Percentiles rank a stretch among this genome's conserved stretches.
Evolutionary conservation across 176 grass and related monocot species (phyloP).

Genomic region (Lolium perenne): DNA sequence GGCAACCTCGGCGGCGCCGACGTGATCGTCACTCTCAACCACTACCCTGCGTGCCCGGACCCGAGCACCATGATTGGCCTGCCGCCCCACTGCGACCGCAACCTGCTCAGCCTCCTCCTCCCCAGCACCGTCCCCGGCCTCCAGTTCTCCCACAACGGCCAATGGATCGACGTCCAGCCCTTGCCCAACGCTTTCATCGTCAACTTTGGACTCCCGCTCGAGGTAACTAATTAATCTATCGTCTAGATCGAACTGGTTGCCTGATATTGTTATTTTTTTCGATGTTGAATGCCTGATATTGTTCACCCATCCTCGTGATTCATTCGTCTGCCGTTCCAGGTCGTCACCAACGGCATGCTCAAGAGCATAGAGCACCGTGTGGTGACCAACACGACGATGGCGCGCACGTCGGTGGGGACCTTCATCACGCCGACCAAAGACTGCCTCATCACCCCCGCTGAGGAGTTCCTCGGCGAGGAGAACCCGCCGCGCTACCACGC

Average conservation of each 20-base stretch:
- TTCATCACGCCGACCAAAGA: constrained; percentile 57
- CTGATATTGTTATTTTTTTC: too few relatives aligned
- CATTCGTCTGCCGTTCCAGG: neutral
- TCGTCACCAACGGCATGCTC: constrained; percentile 59
- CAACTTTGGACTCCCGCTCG: constrained; percentile 62
- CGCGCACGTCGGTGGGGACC: constrained; percentile 51
- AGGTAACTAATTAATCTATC: constrained; percentile 10
- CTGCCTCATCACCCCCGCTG: constrained; percentile 38
- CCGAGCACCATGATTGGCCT: constrained; percentile 62
- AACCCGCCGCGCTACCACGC: constrained; percentile 39
- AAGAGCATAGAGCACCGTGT: constrained; percentile 71
- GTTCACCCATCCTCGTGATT: too few relatives aligned
- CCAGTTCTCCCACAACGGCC: neutral
- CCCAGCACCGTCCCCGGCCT: neutral
- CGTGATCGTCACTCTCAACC: constrained; percentile 56
- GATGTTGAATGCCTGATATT: too few relatives aligned
- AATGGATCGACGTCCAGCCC: constrained; percentile 40
- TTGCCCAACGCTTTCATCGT: constrained; percentile 53
- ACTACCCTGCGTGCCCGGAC: constrained; percentile 61
- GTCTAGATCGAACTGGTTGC: too few relatives aligned
- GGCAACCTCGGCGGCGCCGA: constrained; percentile 50
- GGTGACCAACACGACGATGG: constrained; percentile 27
- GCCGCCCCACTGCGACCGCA: constrained; percentile 73
- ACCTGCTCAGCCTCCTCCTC: constrained; percentile 58
- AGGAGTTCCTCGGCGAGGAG: constrained; percentile 3